Evolutionary conservation across 345 rosid genomes (phyloP).

Genomic region (Luvunga scandens): DNA sequence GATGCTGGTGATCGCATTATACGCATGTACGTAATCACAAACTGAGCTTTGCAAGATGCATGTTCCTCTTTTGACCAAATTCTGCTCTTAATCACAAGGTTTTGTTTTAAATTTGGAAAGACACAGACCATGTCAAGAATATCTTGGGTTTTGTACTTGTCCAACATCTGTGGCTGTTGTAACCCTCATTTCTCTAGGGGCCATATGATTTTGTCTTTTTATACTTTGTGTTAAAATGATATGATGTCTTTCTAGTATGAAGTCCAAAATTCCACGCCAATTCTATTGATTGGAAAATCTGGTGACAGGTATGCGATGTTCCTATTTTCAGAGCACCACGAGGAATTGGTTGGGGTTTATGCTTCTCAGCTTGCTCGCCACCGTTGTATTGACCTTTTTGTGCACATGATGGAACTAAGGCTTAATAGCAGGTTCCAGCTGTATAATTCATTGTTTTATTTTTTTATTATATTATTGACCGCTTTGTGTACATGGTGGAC

Average conservation of each 20-base stretch:
- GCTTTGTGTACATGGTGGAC: slow-evolving; percentile 98
- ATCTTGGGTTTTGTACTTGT: slow-evolving; percentile 9
- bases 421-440: slow-evolving; percentile 71
- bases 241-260: background rate
- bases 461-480: slow-evolving; percentile 41
- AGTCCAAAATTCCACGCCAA: slow-evolving; percentile 1
- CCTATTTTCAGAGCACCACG: slow-evolving; percentile 93
- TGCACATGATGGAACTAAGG: slow-evolving; percentile 98
- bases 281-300: slow-evolving; percentile 26
- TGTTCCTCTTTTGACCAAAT: background rate
- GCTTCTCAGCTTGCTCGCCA: slow-evolving; percentile 95
- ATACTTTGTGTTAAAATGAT: background rate
- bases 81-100: background rate
- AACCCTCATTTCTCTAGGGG: background rate
- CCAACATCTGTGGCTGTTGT: background rate
- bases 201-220: background rate
- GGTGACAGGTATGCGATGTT: slow-evolving; percentile 88
- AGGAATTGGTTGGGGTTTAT: slow-evolving; percentile 91
- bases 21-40: slow-evolving; percentile 60
- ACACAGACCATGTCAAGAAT: slow-evolving; percentile 9
- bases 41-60: background rate
- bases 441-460: background rate
- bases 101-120: background rate
- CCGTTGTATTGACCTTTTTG: slow-evolving; percentile 94
- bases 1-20: slow-evolving; percentile 90